A percentile compares a stretch with the other conserved stretches of the same genome.
phyloP scores from a whole-genome alignment of 2,329 filamentous ascomycete species.

The Phoma herbarum region DNA sequence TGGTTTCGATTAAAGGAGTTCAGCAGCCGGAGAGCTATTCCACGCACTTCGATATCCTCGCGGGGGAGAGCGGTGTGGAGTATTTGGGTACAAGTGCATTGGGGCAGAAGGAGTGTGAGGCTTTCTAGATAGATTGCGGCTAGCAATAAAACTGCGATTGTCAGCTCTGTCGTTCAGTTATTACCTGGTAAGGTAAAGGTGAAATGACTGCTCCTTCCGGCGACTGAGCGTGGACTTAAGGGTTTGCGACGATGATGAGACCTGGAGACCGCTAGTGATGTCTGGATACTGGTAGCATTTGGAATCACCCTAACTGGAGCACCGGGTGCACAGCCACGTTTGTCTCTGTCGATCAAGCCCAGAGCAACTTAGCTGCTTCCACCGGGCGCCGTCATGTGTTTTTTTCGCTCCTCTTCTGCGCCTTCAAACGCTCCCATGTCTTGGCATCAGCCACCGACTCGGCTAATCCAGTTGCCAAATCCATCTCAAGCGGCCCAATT shows the following conservation, averaged over 20 bases:
- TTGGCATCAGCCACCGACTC: background rate
- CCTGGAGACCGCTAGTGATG: too few relatives aligned
- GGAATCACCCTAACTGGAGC: too few relatives aligned
- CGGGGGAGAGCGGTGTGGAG: conserved; percentile 6
- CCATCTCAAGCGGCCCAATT: background rate
- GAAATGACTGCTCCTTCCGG: too few relatives aligned
- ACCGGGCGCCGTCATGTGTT: background rate
- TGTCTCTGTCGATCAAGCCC: background rate
- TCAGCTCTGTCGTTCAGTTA: too few relatives aligned
- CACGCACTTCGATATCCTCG: conserved; percentile 15
- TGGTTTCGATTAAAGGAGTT: conserved; percentile 7
- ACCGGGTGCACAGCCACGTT: too few relatives aligned
- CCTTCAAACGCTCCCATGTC: background rate
- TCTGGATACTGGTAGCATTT: too few relatives aligned
- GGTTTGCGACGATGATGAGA: too few relatives aligned
- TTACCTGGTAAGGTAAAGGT: too few relatives aligned
- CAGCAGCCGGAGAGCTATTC: conserved; percentile 5
- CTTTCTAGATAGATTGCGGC: conserved; percentile 8
- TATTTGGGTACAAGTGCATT: background rate
- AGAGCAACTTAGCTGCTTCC: background rate
- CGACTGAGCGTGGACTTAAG: too few relatives aligned
- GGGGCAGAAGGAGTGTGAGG: background rate
- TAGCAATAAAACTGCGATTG: too few relatives aligned
- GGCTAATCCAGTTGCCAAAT: background rate
- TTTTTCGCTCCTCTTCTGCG: background rate